Conservation (phyloP, 345 rosid species). For the Eutrema yunnanense region DNA sequence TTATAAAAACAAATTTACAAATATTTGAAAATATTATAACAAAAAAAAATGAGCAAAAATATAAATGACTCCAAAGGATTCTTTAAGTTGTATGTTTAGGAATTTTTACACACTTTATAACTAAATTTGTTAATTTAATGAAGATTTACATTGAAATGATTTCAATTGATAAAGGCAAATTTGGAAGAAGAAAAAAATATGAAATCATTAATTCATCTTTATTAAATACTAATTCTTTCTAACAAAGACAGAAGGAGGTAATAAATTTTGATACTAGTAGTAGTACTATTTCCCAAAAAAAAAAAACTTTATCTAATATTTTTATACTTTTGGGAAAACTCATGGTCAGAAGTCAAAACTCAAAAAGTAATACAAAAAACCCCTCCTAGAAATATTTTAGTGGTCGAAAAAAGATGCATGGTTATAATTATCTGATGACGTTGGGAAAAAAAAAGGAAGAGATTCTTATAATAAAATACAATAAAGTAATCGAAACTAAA, state of each 20-base stretch:
- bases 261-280: neutral
- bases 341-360: neutral
- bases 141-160: neutral
- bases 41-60: no score
- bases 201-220: neutral
- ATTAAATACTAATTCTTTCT: neutral
- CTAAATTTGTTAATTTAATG: neutral
- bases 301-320: neutral
- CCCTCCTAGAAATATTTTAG: neutral
- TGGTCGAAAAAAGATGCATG: constrained; percentile 5
- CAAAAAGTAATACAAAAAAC: neutral
- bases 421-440: constrained; percentile 10
- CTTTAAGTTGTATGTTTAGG: neutral
- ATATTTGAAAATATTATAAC: no score
- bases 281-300: neutral
- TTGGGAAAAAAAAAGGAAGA: neutral
- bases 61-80: no score
- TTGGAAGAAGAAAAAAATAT: neutral
- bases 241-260: neutral
- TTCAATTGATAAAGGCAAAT: neutral
- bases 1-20: no score
- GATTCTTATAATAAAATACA: neutral
- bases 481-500: constrained; percentile 7
- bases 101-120: neutral
- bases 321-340: neutral